phyloP scores from a whole-genome alignment of 331 rosid species.

The Acacia pycnantha region DNA sequence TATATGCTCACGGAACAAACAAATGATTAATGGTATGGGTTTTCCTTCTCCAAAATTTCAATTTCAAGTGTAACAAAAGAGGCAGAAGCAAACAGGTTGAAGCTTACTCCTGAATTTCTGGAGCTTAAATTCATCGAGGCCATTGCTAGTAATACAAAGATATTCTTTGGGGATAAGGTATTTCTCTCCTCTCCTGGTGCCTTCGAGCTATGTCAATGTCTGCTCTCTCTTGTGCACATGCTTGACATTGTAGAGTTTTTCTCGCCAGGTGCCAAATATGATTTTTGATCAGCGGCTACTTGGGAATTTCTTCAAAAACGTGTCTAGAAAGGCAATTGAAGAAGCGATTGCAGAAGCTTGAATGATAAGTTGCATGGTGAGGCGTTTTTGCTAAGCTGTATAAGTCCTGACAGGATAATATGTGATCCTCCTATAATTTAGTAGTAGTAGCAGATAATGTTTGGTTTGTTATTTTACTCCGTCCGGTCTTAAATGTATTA shows the following conservation, averaged over 20 bases:
- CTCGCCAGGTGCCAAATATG: conserved; percentile 77
- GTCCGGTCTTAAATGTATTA: no score
- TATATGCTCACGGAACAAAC: background rate
- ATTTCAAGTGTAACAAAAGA: conserved; percentile 65
- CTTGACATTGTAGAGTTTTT: conserved; percentile 28
- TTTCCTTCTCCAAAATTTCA: conserved; percentile 14
- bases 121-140: conserved; percentile 83
- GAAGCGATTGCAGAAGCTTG: conserved; percentile 22
- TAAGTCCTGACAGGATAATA: background rate
- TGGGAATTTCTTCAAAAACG: conserved; percentile 61
- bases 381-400: background rate
- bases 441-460: background rate
- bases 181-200: background rate
- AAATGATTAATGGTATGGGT: conserved; percentile 10
- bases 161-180: conserved; percentile 97
- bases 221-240: conserved; percentile 1
- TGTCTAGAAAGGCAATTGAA: conserved; percentile 30
- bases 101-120: conserved; percentile 88
- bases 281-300: conserved; percentile 78
- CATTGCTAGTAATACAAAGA: conserved; percentile 72
- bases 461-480: background rate
- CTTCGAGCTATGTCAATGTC: conserved; percentile 2
- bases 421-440: background rate
- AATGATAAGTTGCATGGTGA: conserved; percentile 11
- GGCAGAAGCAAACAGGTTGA: conserved; percentile 91